phyloP scores from a whole-genome alignment of 2,329 filamentous ascomycete genomes.

The Alternaria sp. region DNA sequence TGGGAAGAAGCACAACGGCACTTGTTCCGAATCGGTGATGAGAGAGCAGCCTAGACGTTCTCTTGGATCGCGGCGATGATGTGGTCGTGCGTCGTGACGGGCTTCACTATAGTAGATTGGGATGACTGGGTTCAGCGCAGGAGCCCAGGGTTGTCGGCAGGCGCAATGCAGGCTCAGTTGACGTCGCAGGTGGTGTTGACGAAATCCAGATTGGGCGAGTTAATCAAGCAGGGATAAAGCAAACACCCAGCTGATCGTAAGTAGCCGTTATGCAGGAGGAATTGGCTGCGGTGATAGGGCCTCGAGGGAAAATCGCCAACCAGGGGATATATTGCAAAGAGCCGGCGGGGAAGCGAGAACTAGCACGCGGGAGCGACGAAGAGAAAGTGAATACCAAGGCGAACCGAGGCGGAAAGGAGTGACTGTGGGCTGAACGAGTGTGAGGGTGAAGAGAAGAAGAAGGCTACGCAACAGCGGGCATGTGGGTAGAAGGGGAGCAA shows the following conservation, averaged over 20 bases:
- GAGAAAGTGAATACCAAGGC: constrained; percentile 34
- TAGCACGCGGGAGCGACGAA: constrained; percentile 29
- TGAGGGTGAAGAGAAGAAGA: constrained; percentile 8
- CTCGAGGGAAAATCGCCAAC: constrained; percentile 30
- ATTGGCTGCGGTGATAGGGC: constrained; percentile 34
- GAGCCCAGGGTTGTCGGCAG: constrained; percentile 29
- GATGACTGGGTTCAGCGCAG: constrained; percentile 33
- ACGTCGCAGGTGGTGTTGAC: constrained; percentile 31
- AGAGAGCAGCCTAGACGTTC: constrained; percentile 6
- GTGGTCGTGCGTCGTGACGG: constrained; percentile 35
- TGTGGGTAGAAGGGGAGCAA: constrained; percentile 32
- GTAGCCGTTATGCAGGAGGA: constrained; percentile 37
- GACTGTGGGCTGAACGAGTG: constrained; percentile 22
- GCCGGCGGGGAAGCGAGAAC: constrained; percentile 36
- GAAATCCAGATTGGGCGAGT: constrained; percentile 37
- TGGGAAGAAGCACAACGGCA: constrained; percentile 26
- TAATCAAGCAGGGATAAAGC: constrained; percentile 48
- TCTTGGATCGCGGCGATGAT: constrained; percentile 25
- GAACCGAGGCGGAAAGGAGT: constrained; percentile 30
- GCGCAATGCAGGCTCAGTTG: constrained; percentile 30
- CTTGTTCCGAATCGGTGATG: constrained; percentile 17
- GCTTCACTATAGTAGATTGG: constrained; percentile 37
- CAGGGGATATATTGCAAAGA: constrained; percentile 43
- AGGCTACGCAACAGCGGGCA: constrained; percentile 24
- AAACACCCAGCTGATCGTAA: constrained; percentile 37